phyloP scores from a whole-genome alignment of 345 rosid species.

The Laguncularia racemosa region DNA sequence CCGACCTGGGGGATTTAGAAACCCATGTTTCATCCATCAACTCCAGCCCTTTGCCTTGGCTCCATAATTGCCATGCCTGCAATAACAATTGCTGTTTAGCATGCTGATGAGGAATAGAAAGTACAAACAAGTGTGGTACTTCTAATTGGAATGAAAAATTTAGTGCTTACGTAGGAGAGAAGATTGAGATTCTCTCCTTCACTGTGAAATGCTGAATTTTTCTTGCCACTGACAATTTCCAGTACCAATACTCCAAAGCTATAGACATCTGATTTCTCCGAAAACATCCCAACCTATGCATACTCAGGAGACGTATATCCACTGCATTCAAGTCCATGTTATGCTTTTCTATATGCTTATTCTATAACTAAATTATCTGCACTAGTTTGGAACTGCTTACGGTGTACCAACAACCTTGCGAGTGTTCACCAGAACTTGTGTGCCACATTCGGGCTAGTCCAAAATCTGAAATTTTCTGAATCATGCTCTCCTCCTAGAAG shows the following conservation, averaged over 20 bases:
- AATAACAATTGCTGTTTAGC: neutral
- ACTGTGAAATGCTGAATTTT: neutral
- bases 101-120: too few species aligned
- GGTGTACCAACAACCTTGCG: slow-evolving; percentile 22
- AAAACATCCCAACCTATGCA: slow-evolving; percentile 18
- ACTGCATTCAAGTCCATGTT: slow-evolving; percentile 2
- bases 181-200: slow-evolving; percentile 1
- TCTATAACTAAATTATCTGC: too few species aligned
- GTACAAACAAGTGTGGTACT: too few species aligned
- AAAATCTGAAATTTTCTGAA: slow-evolving; percentile 35
- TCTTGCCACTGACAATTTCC: slow-evolving; percentile 22
- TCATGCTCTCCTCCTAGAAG: slow-evolving; percentile 24
- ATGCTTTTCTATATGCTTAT: too few species aligned
- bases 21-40: neutral
- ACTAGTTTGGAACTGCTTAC: neutral
- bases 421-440: slow-evolving; percentile 15
- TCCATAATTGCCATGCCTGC: slow-evolving; percentile 6
- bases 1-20: neutral
- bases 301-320: slow-evolving; percentile 28
- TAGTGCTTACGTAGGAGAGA: slow-evolving; percentile 11
- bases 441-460: slow-evolving; percentile 25
- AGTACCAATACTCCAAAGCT: slow-evolving; percentile 24
- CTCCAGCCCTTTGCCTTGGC: neutral
- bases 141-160: too few species aligned
- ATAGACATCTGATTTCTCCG: slow-evolving; percentile 22